Percentiles rank a stretch among this genome's conserved stretches.
These are phyloP conservation scores for Exophiala mesophila DNA, from an alignment of 2,329 filamentous ascomycete genomes.

Conservation along the genomic window DNA sequence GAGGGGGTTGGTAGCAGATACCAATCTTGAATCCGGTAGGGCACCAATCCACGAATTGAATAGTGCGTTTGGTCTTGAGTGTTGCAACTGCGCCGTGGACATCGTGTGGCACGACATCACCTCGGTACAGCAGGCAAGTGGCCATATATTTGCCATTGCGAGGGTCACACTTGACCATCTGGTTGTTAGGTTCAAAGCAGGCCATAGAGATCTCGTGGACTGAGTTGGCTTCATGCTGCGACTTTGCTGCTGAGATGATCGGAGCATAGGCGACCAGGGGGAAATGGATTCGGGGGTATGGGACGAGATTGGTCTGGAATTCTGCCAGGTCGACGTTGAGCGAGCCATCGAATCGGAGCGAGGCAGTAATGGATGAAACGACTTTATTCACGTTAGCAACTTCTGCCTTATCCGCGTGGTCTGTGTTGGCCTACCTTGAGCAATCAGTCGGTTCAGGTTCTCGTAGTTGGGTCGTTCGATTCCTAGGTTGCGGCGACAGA, in stretches of 20 bases:
- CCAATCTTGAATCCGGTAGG: conserved; percentile 99
- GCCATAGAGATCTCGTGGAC: conserved; percentile 98
- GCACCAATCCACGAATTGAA: conserved; percentile 99
- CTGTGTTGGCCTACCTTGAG: conserved; percentile 63
- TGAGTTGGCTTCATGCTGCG: conserved; percentile 94
- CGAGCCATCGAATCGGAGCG: conserved; percentile 95
- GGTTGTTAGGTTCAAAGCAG: conserved; percentile 99
- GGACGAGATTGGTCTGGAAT: conserved; percentile 99
- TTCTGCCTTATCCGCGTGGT: conserved; percentile 26
- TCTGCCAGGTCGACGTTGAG: conserved; percentile 99
- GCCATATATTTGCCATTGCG: conserved; percentile 99
- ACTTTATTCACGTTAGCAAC: conserved; percentile 51
- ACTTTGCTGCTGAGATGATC: conserved; percentile 91
- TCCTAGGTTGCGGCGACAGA: conserved; percentile 94
- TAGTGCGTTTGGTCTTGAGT: conserved; percentile 98
- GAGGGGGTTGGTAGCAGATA: conserved; percentile 98
- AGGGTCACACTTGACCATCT: conserved; percentile 99
- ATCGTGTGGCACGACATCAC: conserved; percentile 96
- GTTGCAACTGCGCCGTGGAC: conserved; percentile 87
- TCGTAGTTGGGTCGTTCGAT: conserved; percentile 97
- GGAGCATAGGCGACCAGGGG: conserved; percentile 94
- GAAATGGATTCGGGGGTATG: conserved; percentile 99
- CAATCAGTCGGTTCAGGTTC: conserved; percentile 98
- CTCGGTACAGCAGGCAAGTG: conserved; percentile 94
- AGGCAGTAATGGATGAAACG: conserved; percentile 96